phyloP scores from a whole-genome alignment of 2,329 filamentous ascomycete species.

The Trichoderma citrinoviride region DNA sequence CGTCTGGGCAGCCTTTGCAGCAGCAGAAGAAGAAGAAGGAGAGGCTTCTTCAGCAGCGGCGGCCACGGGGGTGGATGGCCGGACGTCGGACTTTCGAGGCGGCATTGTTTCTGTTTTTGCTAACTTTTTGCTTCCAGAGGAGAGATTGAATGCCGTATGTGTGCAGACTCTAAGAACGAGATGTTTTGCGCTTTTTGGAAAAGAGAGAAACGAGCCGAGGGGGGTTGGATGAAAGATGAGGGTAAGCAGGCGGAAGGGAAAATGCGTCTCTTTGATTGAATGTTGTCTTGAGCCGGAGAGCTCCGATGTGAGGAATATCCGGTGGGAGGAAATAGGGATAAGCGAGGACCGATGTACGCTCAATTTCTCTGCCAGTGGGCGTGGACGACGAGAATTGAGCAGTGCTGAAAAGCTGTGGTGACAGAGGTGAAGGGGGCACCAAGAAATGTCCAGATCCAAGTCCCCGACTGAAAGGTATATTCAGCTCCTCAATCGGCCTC shows the following conservation, averaged over 20 bases:
- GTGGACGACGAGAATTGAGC: not conserved
- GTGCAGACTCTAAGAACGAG: not conserved
- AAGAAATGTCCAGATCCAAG: not conserved
- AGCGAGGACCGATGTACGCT: no score
- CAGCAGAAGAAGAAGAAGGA: slow-evolving; percentile 28
- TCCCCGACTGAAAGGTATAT: not conserved
- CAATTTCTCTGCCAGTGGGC: no score
- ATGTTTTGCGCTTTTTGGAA: not conserved
- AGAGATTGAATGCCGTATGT: not conserved
- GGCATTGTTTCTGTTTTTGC: slow-evolving; percentile 46
- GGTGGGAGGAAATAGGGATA: no score
- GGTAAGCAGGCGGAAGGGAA: no score
- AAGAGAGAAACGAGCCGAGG: not conserved
- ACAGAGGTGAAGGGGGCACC: not conserved
- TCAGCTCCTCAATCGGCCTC: not conserved
- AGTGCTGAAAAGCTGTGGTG: not conserved
- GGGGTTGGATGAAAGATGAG: not conserved
- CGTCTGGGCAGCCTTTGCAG: slow-evolving; percentile 27
- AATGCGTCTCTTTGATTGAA: no score
- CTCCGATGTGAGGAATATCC: no score
- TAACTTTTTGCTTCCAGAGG: not conserved
- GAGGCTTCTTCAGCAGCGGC: slow-evolving; percentile 27
- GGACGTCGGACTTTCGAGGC: slow-evolving; percentile 51
- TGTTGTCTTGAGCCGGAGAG: no score
- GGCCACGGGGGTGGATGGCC: slow-evolving; percentile 24